These are phyloP conservation scores for Myxozyma mucilagina DNA, from an alignment of 805 yeast genomes.

Conservation along the genomic window DNA sequence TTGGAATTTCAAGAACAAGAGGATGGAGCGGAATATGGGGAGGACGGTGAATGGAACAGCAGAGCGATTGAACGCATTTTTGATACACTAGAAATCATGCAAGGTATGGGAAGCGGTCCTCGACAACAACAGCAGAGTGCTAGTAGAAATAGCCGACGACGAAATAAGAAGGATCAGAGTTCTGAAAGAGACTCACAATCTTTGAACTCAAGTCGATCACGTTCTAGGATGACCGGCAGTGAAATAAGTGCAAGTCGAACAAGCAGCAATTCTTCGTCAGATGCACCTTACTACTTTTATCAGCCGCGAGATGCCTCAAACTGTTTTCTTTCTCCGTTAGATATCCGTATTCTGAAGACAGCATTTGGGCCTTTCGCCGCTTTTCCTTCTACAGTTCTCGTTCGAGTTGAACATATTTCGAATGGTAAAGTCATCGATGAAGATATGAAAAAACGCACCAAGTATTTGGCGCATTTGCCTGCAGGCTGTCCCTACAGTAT, in stretches of 20 bases:
- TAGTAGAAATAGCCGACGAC: constrained; percentile 10
- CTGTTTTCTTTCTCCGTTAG: constrained; percentile 75
- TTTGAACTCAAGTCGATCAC: constrained; percentile 2
- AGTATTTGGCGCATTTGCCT: constrained; percentile 80
- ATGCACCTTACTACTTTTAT: constrained; percentile 63
- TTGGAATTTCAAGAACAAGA: constrained; percentile 54
- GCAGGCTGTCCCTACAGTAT: constrained; percentile 80
- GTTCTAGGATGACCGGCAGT: neutral
- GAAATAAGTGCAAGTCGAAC: neutral
- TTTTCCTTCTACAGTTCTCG: constrained; percentile 66
- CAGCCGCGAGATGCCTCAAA: constrained; percentile 71
- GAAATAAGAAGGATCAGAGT: neutral
- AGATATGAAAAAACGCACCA: constrained; percentile 59
- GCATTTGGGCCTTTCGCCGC: constrained; percentile 61
- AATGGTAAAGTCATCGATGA: constrained; percentile 65
- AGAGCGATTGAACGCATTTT: constrained; percentile 60
- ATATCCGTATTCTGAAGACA: constrained; percentile 66
- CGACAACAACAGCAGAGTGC: neutral
- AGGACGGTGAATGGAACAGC: constrained; percentile 54
- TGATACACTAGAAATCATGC: constrained; percentile 46
- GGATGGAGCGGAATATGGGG: constrained; percentile 58
- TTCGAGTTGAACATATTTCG: constrained; percentile 67
- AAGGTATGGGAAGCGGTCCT: constrained; percentile 35
- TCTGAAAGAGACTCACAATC: neutral
- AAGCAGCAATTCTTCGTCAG: constrained; percentile 6